Conservation (phyloP, 352 stramenopile species). For the Globisporangium spinosum region DNA sequence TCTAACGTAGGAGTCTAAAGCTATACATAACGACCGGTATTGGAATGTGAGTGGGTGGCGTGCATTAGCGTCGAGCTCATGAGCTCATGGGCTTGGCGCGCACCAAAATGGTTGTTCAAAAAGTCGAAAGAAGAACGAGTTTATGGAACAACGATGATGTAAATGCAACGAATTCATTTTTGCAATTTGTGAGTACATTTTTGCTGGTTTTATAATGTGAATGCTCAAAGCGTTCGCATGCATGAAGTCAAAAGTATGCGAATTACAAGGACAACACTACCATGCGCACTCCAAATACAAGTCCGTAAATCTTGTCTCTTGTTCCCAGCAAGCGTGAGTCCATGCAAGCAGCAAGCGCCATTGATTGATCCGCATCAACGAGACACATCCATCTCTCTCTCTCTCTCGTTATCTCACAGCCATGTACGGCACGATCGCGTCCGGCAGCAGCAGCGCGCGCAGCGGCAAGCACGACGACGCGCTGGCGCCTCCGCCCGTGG, state of each 20-base stretch:
- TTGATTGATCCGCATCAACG: slow-evolving; percentile 5
- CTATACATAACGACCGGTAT: too few species aligned
- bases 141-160: neutral
- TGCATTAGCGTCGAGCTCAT: too few species aligned
- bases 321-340: neutral
- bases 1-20: too few species aligned
- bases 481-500: slow-evolving; percentile 24
- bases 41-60: too few species aligned
- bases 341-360: slow-evolving; percentile 1
- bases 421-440: slow-evolving; percentile 56
- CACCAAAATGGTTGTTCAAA: neutral
- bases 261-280: neutral
- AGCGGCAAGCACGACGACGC: slow-evolving; percentile 15
- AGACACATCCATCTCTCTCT: neutral
- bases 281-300: neutral
- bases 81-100: neutral
- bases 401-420: neutral
- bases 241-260: neutral
- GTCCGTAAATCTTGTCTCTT: slow-evolving; percentile 13
- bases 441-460: slow-evolving; percentile 21
- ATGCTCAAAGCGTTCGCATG: neutral
- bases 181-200: neutral
- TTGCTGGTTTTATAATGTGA: too few species aligned
- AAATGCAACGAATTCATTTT: neutral
- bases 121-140: neutral